phyloP scores from a whole-genome alignment of 2,329 filamentous ascomycete species.

The Neofusicoccum cordaticola region DNA sequence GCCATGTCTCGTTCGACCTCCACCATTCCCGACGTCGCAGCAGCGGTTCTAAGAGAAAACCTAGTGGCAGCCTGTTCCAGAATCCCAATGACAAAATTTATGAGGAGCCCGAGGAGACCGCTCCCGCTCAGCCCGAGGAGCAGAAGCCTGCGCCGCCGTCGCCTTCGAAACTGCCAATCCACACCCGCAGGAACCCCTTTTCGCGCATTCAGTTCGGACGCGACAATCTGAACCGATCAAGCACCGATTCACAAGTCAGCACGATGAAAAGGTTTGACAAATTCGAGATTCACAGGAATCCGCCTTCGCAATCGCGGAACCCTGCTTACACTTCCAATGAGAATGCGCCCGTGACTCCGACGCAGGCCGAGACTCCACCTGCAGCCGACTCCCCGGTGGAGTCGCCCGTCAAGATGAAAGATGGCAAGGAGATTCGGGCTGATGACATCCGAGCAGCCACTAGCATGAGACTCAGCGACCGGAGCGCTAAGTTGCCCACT shows the following conservation, averaged over 20 bases:
- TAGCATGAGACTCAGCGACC: constrained; percentile 81
- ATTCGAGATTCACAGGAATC: constrained; percentile 79
- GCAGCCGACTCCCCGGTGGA: constrained; percentile 27
- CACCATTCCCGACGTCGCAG: constrained; percentile 48
- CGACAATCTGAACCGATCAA: constrained; percentile 43
- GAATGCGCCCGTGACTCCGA: constrained; percentile 17
- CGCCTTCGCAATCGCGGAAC: constrained; percentile 78
- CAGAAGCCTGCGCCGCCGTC: constrained; percentile 21
- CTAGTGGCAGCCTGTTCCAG: constrained; percentile 67
- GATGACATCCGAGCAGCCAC: constrained; percentile 90
- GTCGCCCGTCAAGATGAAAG: constrained; percentile 57
- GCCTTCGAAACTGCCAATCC: constrained; percentile 20
- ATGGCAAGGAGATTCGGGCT: constrained; percentile 77
- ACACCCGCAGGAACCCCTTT: constrained; percentile 63
- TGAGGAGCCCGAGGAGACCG: constrained; percentile 69
- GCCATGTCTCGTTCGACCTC: constrained; percentile 9
- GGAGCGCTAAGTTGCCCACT: constrained; percentile 81
- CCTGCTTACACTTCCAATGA: constrained; percentile 70
- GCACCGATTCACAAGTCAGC: constrained; percentile 43
- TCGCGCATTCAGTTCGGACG: constrained; percentile 58
- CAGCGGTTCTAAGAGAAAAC: constrained; percentile 66
- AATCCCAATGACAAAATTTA: constrained; percentile 78
- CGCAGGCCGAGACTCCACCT: background rate
- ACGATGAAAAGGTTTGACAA: constrained; percentile 43
- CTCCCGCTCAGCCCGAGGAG: constrained; percentile 26